Conservation (phyloP, 2,329 filamentous ascomycete species). For the Arthrobotrys entomopaga region DNA sequence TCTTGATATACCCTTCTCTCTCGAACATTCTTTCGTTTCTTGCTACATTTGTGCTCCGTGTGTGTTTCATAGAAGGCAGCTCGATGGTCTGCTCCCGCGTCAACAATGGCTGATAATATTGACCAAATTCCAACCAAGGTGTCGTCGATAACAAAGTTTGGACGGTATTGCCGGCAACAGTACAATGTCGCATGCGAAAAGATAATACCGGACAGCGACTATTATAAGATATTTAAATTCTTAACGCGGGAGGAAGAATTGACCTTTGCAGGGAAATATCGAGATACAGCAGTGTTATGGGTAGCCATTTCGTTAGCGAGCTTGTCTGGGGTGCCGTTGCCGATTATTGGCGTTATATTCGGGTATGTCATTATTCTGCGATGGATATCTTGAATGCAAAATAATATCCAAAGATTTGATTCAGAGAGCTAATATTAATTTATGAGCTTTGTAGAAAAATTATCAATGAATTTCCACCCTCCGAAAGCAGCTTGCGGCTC, state of each 20-base stretch:
- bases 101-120: conserved; percentile 8
- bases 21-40: conserved; percentile 17
- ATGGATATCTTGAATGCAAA: too few species aligned
- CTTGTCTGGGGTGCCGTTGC: conserved; percentile 62
- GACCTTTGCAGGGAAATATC: conserved; percentile 21
- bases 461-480: conserved; percentile 66
- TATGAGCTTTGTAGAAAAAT: conserved; percentile 60
- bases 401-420: too few species aligned
- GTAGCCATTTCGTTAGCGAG: conserved; percentile 48
- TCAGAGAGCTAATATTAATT: conserved; percentile 8
- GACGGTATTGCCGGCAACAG: conserved; percentile 7
- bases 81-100: conserved; percentile 2
- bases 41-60: neutral
- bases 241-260: conserved; percentile 12
- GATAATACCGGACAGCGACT: conserved; percentile 44
- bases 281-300: conserved; percentile 45
- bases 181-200: conserved; percentile 16
- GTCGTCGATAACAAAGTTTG: conserved; percentile 6
- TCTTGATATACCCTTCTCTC: conserved; percentile 23
- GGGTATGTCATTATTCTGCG: conserved; percentile 57
- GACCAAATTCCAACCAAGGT: conserved; percentile 19
- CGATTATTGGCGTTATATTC: conserved; percentile 64
- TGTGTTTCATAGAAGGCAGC: neutral
- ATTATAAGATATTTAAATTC: conserved; percentile 48
- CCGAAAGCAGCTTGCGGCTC: conserved; percentile 63